phyloP scores from a whole-genome alignment of 2,329 filamentous ascomycete genomes.

The Lachnellula hyalina region DNA sequence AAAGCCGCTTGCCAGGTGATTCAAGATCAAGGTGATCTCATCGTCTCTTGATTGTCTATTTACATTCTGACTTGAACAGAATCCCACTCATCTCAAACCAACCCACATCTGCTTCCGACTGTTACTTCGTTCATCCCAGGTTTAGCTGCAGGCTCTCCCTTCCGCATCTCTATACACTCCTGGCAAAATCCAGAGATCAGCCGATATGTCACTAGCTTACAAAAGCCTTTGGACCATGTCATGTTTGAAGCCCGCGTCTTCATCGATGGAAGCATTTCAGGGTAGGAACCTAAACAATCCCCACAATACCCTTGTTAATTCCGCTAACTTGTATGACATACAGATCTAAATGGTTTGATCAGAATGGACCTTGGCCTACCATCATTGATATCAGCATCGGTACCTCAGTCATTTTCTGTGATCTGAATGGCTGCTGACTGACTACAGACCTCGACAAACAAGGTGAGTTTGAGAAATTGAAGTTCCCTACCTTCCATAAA shows the following conservation, averaged over 20 bases:
- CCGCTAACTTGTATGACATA: neutral
- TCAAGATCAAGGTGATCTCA: conserved; percentile 38
- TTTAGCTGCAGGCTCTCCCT: conserved; percentile 50
- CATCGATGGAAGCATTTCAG: conserved; percentile 59
- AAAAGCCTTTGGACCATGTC: conserved; percentile 48
- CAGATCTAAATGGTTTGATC: conserved; percentile 45
- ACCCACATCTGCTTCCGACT: conserved; percentile 45
- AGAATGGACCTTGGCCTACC: conserved; percentile 45
- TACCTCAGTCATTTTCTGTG: conserved; percentile 28
- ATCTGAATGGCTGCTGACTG: conserved; percentile 4
- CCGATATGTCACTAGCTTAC: conserved; percentile 49
- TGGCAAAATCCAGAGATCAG: conserved; percentile 61
- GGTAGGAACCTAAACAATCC: conserved; percentile 39
- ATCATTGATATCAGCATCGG: conserved; percentile 39
- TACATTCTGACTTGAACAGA: conserved; percentile 9
- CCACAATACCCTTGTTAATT: neutral
- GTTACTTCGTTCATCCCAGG: conserved; percentile 69
- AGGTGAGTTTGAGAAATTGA: conserved; percentile 56
- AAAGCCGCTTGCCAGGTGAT: conserved; percentile 69
- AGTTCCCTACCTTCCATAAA: conserved; percentile 67
- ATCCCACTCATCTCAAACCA: conserved; percentile 6
- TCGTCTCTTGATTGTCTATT: conserved; percentile 23
- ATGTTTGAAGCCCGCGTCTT: conserved; percentile 63
- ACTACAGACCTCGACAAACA: conserved; percentile 28
- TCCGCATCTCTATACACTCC: conserved; percentile 69